phyloP scores from a whole-genome alignment of 2,329 filamentous ascomycete species.

The Ceratocystis lukuohia region DNA sequence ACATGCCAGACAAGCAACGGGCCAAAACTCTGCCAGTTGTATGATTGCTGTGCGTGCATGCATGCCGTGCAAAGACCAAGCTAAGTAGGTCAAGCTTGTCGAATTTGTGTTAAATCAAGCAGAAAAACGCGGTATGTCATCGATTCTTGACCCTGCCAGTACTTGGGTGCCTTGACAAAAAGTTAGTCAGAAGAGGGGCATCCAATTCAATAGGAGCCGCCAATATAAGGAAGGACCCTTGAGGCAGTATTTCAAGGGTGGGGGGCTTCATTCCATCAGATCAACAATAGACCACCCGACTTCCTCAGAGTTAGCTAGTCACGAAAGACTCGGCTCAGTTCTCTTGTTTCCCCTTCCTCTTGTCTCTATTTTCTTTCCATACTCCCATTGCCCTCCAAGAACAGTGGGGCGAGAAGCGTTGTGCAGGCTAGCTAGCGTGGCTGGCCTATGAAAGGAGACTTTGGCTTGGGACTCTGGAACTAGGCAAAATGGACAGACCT shows the following conservation, averaged over 20 bases:
- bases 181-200: conserved; percentile 7
- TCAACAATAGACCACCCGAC: not conserved
- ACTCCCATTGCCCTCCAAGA: not conserved
- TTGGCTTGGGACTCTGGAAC: not conserved
- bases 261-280: not conserved
- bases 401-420: not conserved
- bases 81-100: not conserved
- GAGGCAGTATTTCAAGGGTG: not conserved
- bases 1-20: not conserved
- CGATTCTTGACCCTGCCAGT: conserved; percentile 5
- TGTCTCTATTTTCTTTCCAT: not conserved
- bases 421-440: not conserved
- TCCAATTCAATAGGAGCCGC: not conserved
- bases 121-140: conserved; percentile 1
- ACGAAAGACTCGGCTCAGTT: not conserved
- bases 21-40: not conserved
- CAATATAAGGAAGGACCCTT: not conserved
- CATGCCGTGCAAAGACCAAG: not conserved
- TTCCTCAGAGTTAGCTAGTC: not conserved
- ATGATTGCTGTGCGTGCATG: no score
- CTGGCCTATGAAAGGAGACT: not conserved
- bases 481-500: not conserved
- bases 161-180: not conserved
- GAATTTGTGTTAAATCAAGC: not conserved
- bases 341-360: conserved; percentile 1